Base-by-base conservation (phyloP, 148 eudicot genomes). In the Nyssa sinensis region DNA sequence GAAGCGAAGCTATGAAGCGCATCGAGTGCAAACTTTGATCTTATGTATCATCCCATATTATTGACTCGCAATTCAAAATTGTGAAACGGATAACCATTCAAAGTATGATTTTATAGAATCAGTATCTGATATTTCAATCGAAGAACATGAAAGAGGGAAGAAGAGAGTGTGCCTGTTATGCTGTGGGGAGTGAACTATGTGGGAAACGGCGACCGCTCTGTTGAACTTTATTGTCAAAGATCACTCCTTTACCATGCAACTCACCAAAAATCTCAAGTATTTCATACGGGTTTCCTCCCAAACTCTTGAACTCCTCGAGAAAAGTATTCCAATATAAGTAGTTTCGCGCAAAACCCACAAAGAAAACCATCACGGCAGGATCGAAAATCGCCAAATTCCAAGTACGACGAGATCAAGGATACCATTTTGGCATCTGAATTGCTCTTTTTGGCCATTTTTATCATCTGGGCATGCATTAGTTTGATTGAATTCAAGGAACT, bases 11-110 rank as follows among this genome's bases (percentile, higher is more conserved):
- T 75, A 55, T 51, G 87, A 39, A 89, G 81, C 12, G 87, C 27
- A 61, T 80, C 76, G 71, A 77, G 66, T 13, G 73, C 80, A 47
- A 83, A 60, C 58, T 81, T 82, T 69, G 90, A 74, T 74, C 88
- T 82, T 80, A 75, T 83, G 74, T 76, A 87, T 90, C 85, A 85
- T 30, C 76, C 81, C 96, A 91, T 91, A 74, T 21, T 47, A 1
- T 39, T 19, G 65, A 49, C 7, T 39, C 44, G 9, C 44, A 39
- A 12, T 39, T 39, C 44, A 9, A 39, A 39, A n/a, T n/a, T n/a
- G n/a, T n/a, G n/a, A 9, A 49, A 1, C 57, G 3, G 57, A 1
- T 9, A 1, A 19, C 16, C 58, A 51, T 51, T 51, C 58, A 19
- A 51, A 51, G 1, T 11, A 17, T 1, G 5, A 1, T 51, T 51